Percentiles rank a stretch among this genome's conserved stretches.
These are phyloP conservation scores for Gentiana macrophylla DNA, from an alignment of 257 asterid genomes.

Conservation along the genomic window DNA sequence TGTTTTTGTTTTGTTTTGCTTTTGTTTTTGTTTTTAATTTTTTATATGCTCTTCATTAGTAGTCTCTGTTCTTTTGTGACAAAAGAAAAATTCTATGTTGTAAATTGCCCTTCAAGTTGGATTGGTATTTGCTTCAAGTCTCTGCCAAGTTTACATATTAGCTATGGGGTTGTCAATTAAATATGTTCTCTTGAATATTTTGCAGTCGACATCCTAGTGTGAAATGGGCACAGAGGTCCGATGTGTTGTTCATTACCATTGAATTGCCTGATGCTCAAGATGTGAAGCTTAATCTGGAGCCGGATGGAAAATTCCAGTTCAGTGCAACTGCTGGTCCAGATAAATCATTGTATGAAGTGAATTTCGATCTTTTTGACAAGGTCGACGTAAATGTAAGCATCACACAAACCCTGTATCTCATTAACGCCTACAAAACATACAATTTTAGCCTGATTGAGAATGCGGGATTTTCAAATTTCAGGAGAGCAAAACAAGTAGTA, in stretches of 20 bases:
- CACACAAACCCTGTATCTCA: neutral
- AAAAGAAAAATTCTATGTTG: too few relatives aligned
- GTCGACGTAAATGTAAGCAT: conserved; percentile 47
- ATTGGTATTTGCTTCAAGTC: neutral
- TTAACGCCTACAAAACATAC: neutral
- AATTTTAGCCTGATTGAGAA: neutral
- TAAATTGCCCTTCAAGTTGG: too few relatives aligned
- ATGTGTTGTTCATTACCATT: conserved; percentile 41
- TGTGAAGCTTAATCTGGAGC: conserved; percentile 56
- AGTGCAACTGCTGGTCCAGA: conserved; percentile 48
- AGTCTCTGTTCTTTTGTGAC: too few relatives aligned
- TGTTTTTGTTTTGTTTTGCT: neutral
- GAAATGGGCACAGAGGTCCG: conserved; percentile 70
- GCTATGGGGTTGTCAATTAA: too few relatives aligned
- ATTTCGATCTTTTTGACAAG: conserved; percentile 47
- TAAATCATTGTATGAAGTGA: conserved; percentile 39
- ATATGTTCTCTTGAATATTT: neutral
- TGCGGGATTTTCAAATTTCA: conserved; percentile 11
- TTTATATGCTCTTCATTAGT: neutral
- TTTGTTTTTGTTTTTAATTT: neutral
- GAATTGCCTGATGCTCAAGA: conserved; percentile 68
- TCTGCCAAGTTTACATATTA: neutral
- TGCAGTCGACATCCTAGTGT: conserved; percentile 56
- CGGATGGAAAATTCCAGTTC: conserved; percentile 59
- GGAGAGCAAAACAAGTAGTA: conserved; percentile 51